Evolutionary conservation across 257 asterid species (phyloP), one percentile per base, ranked within the genome.

Genomic region (Handroanthus guayacan): DNA sequence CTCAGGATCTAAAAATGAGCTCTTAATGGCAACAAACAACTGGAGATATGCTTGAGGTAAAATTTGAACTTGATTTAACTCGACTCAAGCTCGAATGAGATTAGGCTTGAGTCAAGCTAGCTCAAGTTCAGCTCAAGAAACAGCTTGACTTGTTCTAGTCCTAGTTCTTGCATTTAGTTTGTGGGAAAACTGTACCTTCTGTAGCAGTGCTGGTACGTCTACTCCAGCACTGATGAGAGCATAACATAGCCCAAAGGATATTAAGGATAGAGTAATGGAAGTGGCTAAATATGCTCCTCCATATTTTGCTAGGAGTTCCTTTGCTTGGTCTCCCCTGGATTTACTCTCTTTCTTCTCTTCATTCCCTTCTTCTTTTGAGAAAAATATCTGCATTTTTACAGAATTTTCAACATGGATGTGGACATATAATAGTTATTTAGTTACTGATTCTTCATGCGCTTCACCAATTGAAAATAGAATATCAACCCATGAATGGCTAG

Each of bases 221-320:
- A 93, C 96, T 5, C 98, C 97, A 11, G 90, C 97, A 65, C 76
- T 88, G 45, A 95, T 84, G 1, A 95, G 88, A 65, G 88, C 93
- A 79, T 90, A 91, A 64, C 97, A 95, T 0, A 95, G 93, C 38
- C 89, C 80, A 73, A 95, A 93, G 9, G 97, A 91, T 80, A 95
- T 95, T 79, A 93, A 80, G 58, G 98, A 95, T 44, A 95, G 97
- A 45, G 99, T 89, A 41, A 91, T 88, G 4, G 99, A 95, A 61
- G 99, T 93, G 73, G 97, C 98, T 78, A 93, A 80, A 78, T 95
- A 95, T 50, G 98, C 97, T 76, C 98, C 99, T 75, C 99, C 99
- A 75, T 93, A 95, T 84, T 95, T 93, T 55, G 94, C 84, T 36
- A 91, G 83, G 47, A 93, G 97, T 75, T 93, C 96, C 84, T 93